Conservation (phyloP, 2,329 filamentous ascomycete species). For the Sporothrix brasiliensis region DNA sequence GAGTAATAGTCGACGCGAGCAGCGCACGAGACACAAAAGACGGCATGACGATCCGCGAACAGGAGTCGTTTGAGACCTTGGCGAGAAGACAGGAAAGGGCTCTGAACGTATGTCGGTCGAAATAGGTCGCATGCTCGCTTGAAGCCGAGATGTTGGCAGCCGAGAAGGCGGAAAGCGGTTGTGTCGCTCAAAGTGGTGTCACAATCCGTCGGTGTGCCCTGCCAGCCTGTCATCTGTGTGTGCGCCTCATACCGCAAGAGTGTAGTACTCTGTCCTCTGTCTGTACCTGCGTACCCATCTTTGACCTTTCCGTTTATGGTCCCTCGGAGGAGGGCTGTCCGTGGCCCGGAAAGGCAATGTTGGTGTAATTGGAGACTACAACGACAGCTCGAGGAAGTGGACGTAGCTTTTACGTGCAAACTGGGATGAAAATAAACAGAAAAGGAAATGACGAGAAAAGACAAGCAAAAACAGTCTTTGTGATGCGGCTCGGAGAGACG, state of each 20-base stretch:
- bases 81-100: neutral
- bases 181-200: too few species aligned
- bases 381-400: too few species aligned
- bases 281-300: too few species aligned
- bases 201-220: too few species aligned
- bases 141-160: conserved; percentile 7
- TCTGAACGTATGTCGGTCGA: neutral
- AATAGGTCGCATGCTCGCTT: neutral
- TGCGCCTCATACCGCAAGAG: neutral
- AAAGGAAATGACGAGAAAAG: neutral
- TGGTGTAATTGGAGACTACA: neutral
- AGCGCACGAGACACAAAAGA: neutral
- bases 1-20: neutral
- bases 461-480: neutral
- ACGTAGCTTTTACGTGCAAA: too few species aligned
- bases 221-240: too few species aligned
- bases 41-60: conserved; percentile 15
- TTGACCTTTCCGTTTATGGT: neutral
- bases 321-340: neutral
- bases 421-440: too few species aligned
- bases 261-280: neutral
- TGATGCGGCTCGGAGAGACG: conserved; percentile 8
- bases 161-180: neutral
- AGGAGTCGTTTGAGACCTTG: neutral
- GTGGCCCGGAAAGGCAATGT: conserved; percentile 2